phyloP scores from a whole-genome alignment of 2,329 filamentous ascomycete species.

The Macrophomina phaseolina region DNA sequence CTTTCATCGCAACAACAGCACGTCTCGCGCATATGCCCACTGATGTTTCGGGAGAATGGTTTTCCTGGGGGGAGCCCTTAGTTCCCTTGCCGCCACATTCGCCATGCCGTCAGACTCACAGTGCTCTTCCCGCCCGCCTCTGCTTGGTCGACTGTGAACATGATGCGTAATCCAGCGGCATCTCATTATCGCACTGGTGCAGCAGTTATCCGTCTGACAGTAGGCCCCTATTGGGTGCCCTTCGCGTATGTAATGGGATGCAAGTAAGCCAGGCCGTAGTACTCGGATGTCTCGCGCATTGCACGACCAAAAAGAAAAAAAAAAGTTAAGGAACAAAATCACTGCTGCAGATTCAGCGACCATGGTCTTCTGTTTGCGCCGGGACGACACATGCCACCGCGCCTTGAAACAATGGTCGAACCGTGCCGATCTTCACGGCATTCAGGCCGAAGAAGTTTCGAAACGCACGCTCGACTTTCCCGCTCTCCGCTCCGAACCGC shows the following conservation, averaged over 20 bases:
- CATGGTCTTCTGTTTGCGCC: background rate
- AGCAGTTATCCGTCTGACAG: too few species aligned
- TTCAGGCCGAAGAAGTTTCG: conserved; percentile 12
- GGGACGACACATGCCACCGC: background rate
- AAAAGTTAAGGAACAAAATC: background rate
- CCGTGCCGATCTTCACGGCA: conserved; percentile 1
- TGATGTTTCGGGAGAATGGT: too few species aligned
- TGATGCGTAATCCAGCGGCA: background rate
- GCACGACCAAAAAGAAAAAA: background rate
- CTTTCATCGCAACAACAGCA: background rate
- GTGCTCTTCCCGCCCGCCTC: too few species aligned
- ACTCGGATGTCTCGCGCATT: background rate
- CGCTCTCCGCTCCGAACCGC: background rate
- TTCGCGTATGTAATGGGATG: too few species aligned
- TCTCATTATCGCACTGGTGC: background rate
- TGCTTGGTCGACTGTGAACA: background rate
- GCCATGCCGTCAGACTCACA: background rate
- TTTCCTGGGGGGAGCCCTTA: too few species aligned
- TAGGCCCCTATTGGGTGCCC: too few species aligned
- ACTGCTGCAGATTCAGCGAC: background rate
- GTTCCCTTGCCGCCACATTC: background rate
- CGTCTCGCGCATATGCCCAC: background rate
- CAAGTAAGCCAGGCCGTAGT: background rate
- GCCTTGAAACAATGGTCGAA: conserved; percentile 2
- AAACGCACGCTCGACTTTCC: conserved; percentile 8